These are phyloP conservation scores for Nothopassalora personata DNA, from an alignment of 2,329 filamentous ascomycete genomes.

Conservation along the genomic window DNA sequence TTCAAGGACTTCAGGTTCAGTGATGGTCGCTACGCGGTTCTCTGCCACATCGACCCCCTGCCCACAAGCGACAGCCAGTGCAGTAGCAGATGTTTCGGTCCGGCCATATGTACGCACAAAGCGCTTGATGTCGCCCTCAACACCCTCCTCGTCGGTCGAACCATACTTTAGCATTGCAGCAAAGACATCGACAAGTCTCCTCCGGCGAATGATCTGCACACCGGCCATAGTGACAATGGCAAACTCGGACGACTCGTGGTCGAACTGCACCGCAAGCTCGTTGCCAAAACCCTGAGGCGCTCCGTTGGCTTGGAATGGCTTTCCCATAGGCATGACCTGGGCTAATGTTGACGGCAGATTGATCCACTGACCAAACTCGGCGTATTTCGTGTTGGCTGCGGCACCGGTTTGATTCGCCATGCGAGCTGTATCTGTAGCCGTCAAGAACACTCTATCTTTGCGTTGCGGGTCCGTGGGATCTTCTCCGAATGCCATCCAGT, in stretches of 20 bases:
- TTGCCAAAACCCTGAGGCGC: conserved; percentile 82
- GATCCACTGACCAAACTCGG: conserved; percentile 76
- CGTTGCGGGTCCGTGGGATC: conserved; percentile 36
- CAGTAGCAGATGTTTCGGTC: conserved; percentile 82
- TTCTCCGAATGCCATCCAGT: conserved; percentile 79
- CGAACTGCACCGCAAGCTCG: conserved; percentile 93
- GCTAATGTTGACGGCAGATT: conserved; percentile 68
- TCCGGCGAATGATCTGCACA: conserved; percentile 76
- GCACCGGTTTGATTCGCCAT: conserved; percentile 46
- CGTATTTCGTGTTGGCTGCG: conserved; percentile 55
- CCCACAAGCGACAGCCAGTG: conserved; percentile 88
- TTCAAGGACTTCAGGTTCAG: conserved; percentile 80
- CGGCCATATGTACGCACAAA: conserved; percentile 84
- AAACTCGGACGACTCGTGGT: conserved; percentile 73
- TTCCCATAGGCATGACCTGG: conserved; percentile 71
- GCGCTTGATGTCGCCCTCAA: conserved; percentile 74
- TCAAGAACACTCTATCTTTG: conserved; percentile 68
- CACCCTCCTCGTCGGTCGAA: conserved; percentile 64
- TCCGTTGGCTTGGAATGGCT: conserved; percentile 62
- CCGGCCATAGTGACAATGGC: conserved; percentile 89
- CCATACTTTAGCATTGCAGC: conserved; percentile 67
- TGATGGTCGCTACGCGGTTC: conserved; percentile 62
- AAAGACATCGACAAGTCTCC: conserved; percentile 86
- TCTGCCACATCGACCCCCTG: conserved; percentile 80
- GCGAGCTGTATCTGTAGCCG: conserved; percentile 81